Base-by-base conservation (phyloP, 1,139 yeast species). In the Candida pseudocylindracea region DNA sequence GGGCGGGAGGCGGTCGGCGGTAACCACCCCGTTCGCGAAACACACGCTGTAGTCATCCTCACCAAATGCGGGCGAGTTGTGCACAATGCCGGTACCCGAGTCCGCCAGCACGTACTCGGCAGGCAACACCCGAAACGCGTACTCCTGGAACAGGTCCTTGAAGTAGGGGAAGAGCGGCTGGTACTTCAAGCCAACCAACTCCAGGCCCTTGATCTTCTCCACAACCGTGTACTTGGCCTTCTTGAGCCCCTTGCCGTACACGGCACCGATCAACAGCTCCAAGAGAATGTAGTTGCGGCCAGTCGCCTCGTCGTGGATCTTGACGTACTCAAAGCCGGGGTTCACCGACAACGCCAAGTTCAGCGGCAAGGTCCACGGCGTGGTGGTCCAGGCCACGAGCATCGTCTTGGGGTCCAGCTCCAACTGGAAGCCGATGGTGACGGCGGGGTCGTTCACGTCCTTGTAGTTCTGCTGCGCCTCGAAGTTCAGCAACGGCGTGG, bases 321-420 rank as follows among this genome's bases (percentile, higher is more conserved):
- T 91, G 43, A 79, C 78, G 49, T 88, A 88, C 55, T 83, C 96
- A 41, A 81, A 73, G 15, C 71, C 70, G 34, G 95, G 93, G 57
- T 88, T 69, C 32, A 88, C 96, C 46, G 93, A 85, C 39, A 88
- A 65, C 11, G 88, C 91, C 50, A 88, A 58, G 55, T 88, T 88
- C 24, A 94, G 79, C 32, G 98, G 98, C 49, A 88, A 64, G 33
- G 99, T 91, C 99, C 99, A 88, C 34, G 99, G 99, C 29, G 99
- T 88, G 39, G 99, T 88, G 31, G 99, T 88, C 99, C 99, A 88
- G 12, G 96, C 98, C 32, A 88, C 85, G 43, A 88, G 61, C 42
- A 66, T 60, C 36, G 93, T 80, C 45, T 76, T 70, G 41, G 78
- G 80, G 45, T 85, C 92, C 39, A 69, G 79, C 24, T 67, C 58